phyloP scores from a whole-genome alignment of 306 rosid genomes.

The Prunus dulcis region DNA sequence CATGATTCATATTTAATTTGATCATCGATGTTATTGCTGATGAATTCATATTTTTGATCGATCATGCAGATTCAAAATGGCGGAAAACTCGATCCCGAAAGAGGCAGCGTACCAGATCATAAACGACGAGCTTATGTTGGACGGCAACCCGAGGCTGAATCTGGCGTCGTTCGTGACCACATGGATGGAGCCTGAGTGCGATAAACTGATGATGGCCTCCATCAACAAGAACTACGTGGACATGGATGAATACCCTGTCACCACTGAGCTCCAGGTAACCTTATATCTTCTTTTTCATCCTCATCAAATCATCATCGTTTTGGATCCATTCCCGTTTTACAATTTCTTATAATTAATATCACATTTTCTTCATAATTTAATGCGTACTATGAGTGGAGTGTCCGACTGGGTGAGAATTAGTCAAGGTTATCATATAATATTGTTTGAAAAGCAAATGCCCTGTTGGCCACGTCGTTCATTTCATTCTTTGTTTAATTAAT shows the following conservation, averaged over 20 bases:
- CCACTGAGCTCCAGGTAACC: conserved; percentile 53
- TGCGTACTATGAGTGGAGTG: background rate
- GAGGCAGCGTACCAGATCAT: conserved; percentile 60
- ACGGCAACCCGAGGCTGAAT: conserved; percentile 55
- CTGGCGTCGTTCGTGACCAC: conserved; percentile 60
- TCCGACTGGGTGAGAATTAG: too few species aligned
- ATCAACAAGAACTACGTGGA: conserved; percentile 57
- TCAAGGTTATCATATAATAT: too few species aligned
- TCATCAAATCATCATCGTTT: background rate
- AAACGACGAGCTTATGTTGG: conserved; percentile 55
- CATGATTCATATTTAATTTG: background rate
- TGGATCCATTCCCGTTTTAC: background rate
- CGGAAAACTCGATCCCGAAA: conserved; percentile 54
- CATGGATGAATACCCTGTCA: conserved; percentile 63
- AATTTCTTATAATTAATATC: background rate
- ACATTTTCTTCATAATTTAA: background rate
- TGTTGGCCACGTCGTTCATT: background rate
- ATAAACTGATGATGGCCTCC: conserved; percentile 48
- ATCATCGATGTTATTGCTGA: background rate
- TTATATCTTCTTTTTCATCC: background rate
- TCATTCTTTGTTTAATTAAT: too few species aligned
- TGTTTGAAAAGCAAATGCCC: background rate
- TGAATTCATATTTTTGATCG: background rate
- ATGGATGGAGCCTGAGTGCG: conserved; percentile 71
- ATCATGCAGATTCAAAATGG: conserved; percentile 38